phyloP scores from a whole-genome alignment of 129 eudicot species.

The Lactuca saligna region DNA sequence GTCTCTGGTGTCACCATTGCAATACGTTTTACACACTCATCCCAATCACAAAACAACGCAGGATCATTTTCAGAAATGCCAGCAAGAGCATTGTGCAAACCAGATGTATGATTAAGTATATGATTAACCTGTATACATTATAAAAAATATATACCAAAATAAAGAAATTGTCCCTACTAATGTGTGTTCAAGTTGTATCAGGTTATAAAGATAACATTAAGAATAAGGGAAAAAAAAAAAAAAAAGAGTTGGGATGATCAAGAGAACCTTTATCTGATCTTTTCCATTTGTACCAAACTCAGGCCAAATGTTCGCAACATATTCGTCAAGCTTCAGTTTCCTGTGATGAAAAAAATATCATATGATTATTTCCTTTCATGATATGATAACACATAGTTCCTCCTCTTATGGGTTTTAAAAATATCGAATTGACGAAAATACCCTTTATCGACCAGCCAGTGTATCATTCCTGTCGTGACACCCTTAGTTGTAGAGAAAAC shows the following conservation, averaged over 20 bases:
- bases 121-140: too few species aligned
- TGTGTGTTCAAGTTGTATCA: background rate
- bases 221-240: background rate
- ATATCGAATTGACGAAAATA: conserved; percentile 22
- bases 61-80: background rate
- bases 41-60: too few species aligned
- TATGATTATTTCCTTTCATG: background rate
- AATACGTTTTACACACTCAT: too few species aligned
- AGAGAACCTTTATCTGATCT: conserved; percentile 61
- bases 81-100: background rate
- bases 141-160: too few species aligned
- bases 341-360: conserved; percentile 28
- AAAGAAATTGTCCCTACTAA: background rate
- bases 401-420: background rate
- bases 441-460: conserved; percentile 89
- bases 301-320: conserved; percentile 67
- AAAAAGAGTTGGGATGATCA: background rate
- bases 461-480: conserved; percentile 82
- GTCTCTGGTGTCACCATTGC: too few species aligned
- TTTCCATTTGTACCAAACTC: conserved; percentile 60
- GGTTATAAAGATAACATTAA: background rate
- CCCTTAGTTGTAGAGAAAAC: conserved; percentile 86
- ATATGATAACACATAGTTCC: background rate
- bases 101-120: background rate
- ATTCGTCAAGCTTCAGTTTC: conserved; percentile 67